Percentiles rank a stretch among this genome's conserved stretches.
These are phyloP conservation scores for Carex sylvatica DNA, from an alignment of 202 grass and related monocot genomes.

Conservation along the genomic window DNA sequence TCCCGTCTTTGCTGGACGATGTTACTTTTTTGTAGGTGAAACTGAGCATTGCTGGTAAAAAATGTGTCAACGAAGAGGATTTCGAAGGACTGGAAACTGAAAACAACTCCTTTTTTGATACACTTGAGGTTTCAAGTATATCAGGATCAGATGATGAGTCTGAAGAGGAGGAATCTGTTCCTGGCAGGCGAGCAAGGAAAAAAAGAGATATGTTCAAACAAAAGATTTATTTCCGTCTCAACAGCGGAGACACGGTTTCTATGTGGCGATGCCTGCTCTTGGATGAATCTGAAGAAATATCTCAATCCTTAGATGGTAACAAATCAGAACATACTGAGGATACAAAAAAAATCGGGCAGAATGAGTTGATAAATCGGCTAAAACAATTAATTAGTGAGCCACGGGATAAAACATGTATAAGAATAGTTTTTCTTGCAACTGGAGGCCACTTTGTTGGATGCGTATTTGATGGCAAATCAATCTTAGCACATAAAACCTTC, in stretches of 20 bases:
- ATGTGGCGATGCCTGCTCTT: constrained; percentile 66
- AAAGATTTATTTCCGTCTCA: constrained; percentile 60
- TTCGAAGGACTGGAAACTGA: constrained; percentile 53
- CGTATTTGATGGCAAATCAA: constrained; percentile 83
- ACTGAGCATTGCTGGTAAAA: constrained; percentile 77
- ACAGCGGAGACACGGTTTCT: constrained; percentile 56
- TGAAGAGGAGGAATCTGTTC: constrained; percentile 47
- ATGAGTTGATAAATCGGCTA: constrained; percentile 62
- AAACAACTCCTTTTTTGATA: constrained; percentile 45
- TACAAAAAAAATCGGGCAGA: constrained; percentile 44
- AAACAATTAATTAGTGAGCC: constrained; percentile 61
- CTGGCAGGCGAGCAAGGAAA: constrained; percentile 40
- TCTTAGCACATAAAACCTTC: constrained; percentile 92
- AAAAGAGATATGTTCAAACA: constrained; percentile 68
- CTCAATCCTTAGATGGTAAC: constrained; percentile 43
- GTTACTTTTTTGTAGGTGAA: constrained; percentile 53
- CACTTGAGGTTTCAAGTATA: constrained; percentile 88
- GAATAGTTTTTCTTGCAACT: constrained; percentile 74
- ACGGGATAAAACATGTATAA: constrained; percentile 56
- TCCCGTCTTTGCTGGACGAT: neutral
- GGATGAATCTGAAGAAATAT: constrained; percentile 77
- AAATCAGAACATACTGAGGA: constrained; percentile 31
- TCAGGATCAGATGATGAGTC: constrained; percentile 88
- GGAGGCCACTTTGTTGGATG: constrained; percentile 94
- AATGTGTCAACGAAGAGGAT: constrained; percentile 86